Base-by-base conservation (phyloP, 305 asterid genomes). In the Fraxinus baroniana region DNA sequence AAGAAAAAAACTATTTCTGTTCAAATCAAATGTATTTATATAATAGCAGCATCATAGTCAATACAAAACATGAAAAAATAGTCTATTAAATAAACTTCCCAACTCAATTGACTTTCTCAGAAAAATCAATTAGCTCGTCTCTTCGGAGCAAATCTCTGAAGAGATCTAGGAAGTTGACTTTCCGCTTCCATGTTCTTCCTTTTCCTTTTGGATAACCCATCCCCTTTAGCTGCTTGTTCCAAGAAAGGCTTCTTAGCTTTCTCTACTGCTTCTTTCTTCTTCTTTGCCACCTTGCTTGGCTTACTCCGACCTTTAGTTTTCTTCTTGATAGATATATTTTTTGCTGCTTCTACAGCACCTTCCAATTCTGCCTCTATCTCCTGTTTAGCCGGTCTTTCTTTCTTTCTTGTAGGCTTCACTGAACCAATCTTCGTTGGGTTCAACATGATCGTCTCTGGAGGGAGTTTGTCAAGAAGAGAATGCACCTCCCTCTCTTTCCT, bases 371-470 rank as follows among this genome's bases (percentile, higher is more conserved):
- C 93, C 74, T 91, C 93, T 39, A 17, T 86, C 80, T 91, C 97
- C 88, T 88, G 81, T 78, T 87, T 91, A 3, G 87, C 88, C 12
- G 78, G 84, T 88, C 82, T 86, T 71, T 84, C 94, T 81, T 84
- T 93, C 90, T 83, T 93, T 87, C 89, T 83, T 17, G 86, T 41
- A 32, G 92, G 83, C 89, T 81, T 89, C 84, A 94, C 90, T 1
- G 96, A 89, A 46, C 99, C 99, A 71, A 97, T 94, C 89, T 88
- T 93, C 2, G 97, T 84, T 0, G 99, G 99, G 85, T 97, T 94
- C 90, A 97, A 79, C 99, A 94, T 94, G 83, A 93, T 92, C 1
- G 99, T 89, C 92, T 94, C 99, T 0, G 99, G 98, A 1, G 99
- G 99, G 7, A 97, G 90, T 81, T 97, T 94, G 80, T 97, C 99